phyloP scores from a whole-genome alignment of 2,329 filamentous ascomycete genomes.

The Talaromyces sp. region DNA sequence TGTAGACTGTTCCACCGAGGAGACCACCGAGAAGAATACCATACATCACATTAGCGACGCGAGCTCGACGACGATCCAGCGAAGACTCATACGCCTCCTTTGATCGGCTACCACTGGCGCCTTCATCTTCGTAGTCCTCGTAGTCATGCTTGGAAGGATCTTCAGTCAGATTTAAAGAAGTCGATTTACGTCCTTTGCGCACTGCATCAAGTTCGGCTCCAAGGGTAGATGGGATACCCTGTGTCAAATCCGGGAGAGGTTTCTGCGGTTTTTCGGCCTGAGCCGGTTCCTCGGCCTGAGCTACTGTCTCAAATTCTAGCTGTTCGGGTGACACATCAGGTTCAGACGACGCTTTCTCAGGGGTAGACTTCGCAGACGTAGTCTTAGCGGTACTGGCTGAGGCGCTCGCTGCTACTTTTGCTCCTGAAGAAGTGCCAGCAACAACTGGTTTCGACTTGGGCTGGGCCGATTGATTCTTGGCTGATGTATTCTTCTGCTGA shows the following conservation, averaged over 20 bases:
- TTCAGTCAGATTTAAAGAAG: conserved; percentile 52
- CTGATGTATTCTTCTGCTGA: conserved; percentile 14
- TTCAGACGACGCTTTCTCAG: conserved; percentile 24
- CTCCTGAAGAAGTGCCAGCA: not conserved
- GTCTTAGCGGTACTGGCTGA: not conserved
- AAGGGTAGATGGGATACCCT: conserved; percentile 89
- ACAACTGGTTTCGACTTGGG: conserved; percentile 4
- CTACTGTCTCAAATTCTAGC: conserved; percentile 40
- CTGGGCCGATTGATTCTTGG: conserved; percentile 7
- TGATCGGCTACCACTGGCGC: conserved; percentile 61
- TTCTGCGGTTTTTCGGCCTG: conserved; percentile 26
- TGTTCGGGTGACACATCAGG: conserved; percentile 31
- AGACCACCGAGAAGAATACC: conserved; percentile 55
- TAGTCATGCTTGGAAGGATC: conserved; percentile 46
- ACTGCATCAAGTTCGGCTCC: conserved; percentile 65
- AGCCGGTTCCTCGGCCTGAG: conserved; percentile 24
- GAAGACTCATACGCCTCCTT: conserved; percentile 87
- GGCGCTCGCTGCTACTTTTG: not conserved
- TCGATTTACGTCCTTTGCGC: conserved; percentile 38
- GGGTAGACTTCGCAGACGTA: conserved; percentile 18
- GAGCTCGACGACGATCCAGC: conserved; percentile 74
- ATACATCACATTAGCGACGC: conserved; percentile 73
- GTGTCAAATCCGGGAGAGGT: conserved; percentile 85
- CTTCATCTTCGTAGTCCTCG: conserved; percentile 48
- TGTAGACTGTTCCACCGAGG: conserved; percentile 63